Evolutionary conservation across 2,329 filamentous ascomycete genomes (phyloP).

Genomic region (Aspergillus spinulosporus): DNA sequence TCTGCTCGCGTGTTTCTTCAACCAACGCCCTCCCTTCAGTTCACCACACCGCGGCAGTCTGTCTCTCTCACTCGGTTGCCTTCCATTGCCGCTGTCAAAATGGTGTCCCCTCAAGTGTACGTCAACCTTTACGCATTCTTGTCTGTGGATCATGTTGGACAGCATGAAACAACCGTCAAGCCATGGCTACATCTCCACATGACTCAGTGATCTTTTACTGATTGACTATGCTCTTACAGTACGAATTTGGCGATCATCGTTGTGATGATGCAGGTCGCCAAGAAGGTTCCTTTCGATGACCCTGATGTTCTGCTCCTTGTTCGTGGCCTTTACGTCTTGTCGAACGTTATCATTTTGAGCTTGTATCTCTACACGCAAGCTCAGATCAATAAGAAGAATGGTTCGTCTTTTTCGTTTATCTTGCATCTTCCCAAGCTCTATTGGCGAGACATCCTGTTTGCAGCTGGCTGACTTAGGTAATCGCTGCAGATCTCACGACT

Average conservation of each 20-base stretch:
- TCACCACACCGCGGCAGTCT: slow-evolving; percentile 13
- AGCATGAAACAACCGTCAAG: background rate
- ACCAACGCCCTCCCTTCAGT: slow-evolving; percentile 13
- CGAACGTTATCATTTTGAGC: slow-evolving; percentile 78
- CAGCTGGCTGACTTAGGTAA: slow-evolving; percentile 3
- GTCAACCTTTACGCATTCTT: slow-evolving; percentile 27
- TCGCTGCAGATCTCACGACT: slow-evolving; percentile 77
- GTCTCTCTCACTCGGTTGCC: slow-evolving; percentile 20
- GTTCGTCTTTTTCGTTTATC: slow-evolving; percentile 53
- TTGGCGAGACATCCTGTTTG: background rate
- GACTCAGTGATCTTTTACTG: slow-evolving; percentile 9
- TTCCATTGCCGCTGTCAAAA: slow-evolving; percentile 44
- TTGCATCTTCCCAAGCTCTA: background rate
- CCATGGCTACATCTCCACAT: background rate
- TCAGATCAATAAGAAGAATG: slow-evolving; percentile 95
- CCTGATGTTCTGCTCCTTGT: slow-evolving; percentile 67
- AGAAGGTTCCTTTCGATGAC: slow-evolving; percentile 92
- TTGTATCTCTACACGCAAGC: slow-evolving; percentile 84
- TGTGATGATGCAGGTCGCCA: slow-evolving; percentile 97
- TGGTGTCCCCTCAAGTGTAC: slow-evolving; percentile 69
- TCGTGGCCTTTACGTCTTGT: slow-evolving; percentile 64
- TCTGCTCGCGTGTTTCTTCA: slow-evolving; percentile 21
- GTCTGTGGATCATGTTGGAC: background rate
- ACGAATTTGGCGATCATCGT: slow-evolving; percentile 94
- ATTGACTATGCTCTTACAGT: slow-evolving; percentile 49